Evolutionary conservation across 371 early-diverging fungal genomes (phyloP), one percentile per base, ranked within the genome.

Genomic region (Thermomucor indicae-seudaticae): DNA sequence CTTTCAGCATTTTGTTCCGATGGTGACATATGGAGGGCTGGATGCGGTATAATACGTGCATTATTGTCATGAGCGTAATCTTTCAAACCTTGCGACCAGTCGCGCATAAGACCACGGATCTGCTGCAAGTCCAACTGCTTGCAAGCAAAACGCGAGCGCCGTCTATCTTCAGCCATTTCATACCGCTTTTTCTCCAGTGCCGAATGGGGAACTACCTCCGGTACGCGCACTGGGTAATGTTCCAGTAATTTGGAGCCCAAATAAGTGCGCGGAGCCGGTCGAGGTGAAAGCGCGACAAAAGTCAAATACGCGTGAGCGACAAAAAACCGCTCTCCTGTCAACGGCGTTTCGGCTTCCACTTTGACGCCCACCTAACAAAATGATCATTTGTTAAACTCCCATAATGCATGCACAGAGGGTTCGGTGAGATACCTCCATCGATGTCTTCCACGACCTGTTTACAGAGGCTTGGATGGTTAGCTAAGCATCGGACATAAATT

Each of bases 281-380:
- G 43, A 16, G 75, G 71, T 6, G 65, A 70, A 2, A 88, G 42
- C 3, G 85, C 87, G 5, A 89, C 86, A 78, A 89, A 89, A 0
- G 88, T 89, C 22, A 89, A 60, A 46, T 86, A 88, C 14, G 86
- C 88, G 58, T 83, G 81, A 2, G 71, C 89, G 53, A 67, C 88
- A 83, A 71, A 85, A 35, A 72, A 69, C 29, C 75, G 72, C 4
- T 75, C 74, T 7, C 81, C 77, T 1, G 85, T 73, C 22, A 80
- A 56, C 3, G 83, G 73, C 19, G 83, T 74, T 57, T 89, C 86
- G 3, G 84, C 80, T 53, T 84, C 84, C 27, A 89, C 85, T 41
- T 81, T 72, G 31, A 87, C 86, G 2, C 79, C 83, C 24, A 85
- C 77, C 63, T 62, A 43, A 25, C 25, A 5, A n/a, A 0, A 44